Conservation (phyloP, 441 rosid genomes). For the Brassica hybrid region DNA sequence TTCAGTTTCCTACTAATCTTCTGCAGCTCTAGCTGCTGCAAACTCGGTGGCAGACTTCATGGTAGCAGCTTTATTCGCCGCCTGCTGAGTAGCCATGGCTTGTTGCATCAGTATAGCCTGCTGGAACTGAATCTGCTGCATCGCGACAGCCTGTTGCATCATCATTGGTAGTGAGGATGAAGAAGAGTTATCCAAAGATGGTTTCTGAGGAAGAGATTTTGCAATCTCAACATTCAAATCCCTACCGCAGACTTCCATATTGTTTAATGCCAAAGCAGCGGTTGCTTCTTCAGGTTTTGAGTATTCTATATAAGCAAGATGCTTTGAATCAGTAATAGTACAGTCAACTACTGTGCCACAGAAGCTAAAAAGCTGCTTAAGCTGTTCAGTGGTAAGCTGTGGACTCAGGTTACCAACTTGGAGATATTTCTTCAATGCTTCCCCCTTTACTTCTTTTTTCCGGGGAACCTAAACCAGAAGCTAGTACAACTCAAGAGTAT, state of each 20-base stretch:
- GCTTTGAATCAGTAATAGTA: slow-evolving; percentile 83
- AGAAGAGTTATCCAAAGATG: slow-evolving; percentile 60
- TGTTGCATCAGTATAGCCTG: slow-evolving; percentile 99
- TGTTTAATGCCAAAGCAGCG: slow-evolving; percentile 91
- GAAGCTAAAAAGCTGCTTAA: slow-evolving; percentile 91
- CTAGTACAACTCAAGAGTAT: slow-evolving; percentile 22
- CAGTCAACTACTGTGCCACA: slow-evolving; percentile 94
- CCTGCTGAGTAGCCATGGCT: slow-evolving; percentile 96
- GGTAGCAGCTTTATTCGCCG: slow-evolving; percentile 91
- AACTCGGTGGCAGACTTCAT: slow-evolving; percentile 99
- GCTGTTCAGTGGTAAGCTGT: slow-evolving; percentile 87
- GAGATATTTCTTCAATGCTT: slow-evolving; percentile 76
- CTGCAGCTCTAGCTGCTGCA: slow-evolving; percentile 99
- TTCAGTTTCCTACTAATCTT: slow-evolving; percentile 91
- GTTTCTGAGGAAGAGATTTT: slow-evolving; percentile 86
- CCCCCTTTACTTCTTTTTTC: slow-evolving; percentile 64
- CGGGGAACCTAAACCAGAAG: slow-evolving; percentile 57
- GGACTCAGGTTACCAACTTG: slow-evolving; percentile 99
- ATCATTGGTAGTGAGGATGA: slow-evolving; percentile 92
- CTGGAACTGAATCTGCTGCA: slow-evolving; percentile 99
- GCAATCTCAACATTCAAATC: slow-evolving; percentile 98
- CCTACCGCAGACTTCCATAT: slow-evolving; percentile 93
- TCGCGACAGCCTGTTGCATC: slow-evolving; percentile 99
- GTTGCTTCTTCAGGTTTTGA: slow-evolving; percentile 92
- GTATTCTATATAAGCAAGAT: slow-evolving; percentile 91